Evolutionary conservation across 2,329 filamentous ascomycete species (phyloP).

Genomic region (Ascochyta viciae-villosae): DNA sequence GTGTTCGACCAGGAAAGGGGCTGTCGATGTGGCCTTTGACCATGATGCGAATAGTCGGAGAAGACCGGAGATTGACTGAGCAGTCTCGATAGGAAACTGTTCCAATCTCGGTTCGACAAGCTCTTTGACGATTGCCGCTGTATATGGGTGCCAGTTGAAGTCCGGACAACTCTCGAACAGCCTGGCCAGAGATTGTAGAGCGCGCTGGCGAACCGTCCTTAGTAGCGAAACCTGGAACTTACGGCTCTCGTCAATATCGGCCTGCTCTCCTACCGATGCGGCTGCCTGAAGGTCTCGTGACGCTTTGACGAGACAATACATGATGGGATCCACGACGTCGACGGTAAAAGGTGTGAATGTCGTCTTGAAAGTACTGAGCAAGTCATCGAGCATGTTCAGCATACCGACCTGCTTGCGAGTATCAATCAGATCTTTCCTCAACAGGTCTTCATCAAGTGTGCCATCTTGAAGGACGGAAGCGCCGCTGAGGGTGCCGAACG

Average conservation of each 20-base stretch:
- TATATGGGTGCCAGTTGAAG: slow-evolving; percentile 76
- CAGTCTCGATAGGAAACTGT: slow-evolving; percentile 82
- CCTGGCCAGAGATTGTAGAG: slow-evolving; percentile 81
- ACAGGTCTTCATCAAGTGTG: slow-evolving; percentile 55
- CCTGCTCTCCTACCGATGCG: slow-evolving; percentile 40
- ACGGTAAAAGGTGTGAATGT: slow-evolving; percentile 73
- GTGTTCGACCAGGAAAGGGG: slow-evolving; percentile 72
- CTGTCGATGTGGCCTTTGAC: slow-evolving; percentile 71
- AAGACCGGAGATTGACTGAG: slow-evolving; percentile 85
- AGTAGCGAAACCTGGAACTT: slow-evolving; percentile 62
- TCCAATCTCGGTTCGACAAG: slow-evolving; percentile 78
- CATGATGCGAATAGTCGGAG: slow-evolving; percentile 83
- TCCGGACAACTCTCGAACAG: slow-evolving; percentile 76
- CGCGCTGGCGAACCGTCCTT: slow-evolving; percentile 71
- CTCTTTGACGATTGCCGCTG: slow-evolving; percentile 73
- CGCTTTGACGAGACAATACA: slow-evolving; percentile 80
- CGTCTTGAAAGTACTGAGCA: slow-evolving; percentile 83
- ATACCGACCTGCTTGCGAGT: slow-evolving; percentile 87
- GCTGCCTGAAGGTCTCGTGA: slow-evolving; percentile 53
- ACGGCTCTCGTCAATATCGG: slow-evolving; percentile 32
- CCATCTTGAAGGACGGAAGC: slow-evolving; percentile 64
- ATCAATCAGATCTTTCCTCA: slow-evolving; percentile 63
- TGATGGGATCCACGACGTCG: slow-evolving; percentile 74
- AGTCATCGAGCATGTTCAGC: slow-evolving; percentile 86
- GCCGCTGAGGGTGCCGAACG: slow-evolving; percentile 72